phyloP scores from a whole-genome alignment of 2,329 filamentous ascomycete species.

The Hymenoscyphus occultus region DNA sequence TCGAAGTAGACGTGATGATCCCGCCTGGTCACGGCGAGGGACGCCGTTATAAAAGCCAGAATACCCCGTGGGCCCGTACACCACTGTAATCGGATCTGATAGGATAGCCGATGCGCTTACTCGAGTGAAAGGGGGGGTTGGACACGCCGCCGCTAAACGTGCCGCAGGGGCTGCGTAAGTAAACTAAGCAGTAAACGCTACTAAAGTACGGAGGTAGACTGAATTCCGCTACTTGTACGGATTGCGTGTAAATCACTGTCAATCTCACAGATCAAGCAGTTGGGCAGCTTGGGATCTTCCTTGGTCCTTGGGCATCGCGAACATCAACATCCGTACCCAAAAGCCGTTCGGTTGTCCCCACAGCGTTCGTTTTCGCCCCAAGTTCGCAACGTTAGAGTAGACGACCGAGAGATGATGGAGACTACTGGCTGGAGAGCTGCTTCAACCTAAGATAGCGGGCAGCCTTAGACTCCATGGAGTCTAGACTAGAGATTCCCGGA shows the following conservation, averaged over 20 bases:
- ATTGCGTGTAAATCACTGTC: not conserved
- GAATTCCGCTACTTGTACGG: too few relatives aligned
- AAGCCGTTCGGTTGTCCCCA: not conserved
- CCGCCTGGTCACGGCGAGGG: not conserved
- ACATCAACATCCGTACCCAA: not conserved
- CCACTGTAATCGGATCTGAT: too few relatives aligned
- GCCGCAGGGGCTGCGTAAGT: too few relatives aligned
- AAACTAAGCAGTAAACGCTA: too few relatives aligned
- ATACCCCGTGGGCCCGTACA: too few relatives aligned
- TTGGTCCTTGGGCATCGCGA: not conserved
- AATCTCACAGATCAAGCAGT: not conserved
- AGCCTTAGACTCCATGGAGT: not conserved
- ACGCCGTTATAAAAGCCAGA: not conserved
- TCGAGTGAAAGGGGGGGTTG: too few relatives aligned
- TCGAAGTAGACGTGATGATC: not conserved
- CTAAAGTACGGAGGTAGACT: too few relatives aligned
- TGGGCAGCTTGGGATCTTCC: constrained; percentile 4
- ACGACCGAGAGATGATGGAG: too few relatives aligned
- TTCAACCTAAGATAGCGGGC: not conserved
- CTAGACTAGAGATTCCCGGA: not conserved
- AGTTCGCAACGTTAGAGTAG: not conserved
- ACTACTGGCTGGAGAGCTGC: not conserved
- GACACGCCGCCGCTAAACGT: too few relatives aligned
- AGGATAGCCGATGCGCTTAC: too few relatives aligned
- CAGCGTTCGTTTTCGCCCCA: not conserved